These are phyloP conservation scores for Globisporangium alternatum DNA, from an alignment of 352 stramenopile species.

Conservation along the genomic window DNA sequence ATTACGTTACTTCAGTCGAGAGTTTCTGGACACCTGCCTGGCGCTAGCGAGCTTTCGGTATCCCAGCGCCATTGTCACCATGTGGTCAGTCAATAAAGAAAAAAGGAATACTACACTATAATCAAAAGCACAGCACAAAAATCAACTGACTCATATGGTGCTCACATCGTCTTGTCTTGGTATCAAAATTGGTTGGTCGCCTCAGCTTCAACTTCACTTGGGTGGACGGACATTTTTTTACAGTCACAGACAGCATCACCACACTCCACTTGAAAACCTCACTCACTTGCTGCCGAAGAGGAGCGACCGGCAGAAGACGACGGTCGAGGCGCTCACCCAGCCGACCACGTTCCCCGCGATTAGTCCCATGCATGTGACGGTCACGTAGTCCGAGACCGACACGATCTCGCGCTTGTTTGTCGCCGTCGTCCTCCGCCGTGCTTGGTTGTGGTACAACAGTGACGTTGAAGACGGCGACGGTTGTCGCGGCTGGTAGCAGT, in stretches of 20 bases:
- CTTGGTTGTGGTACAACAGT: conserved; percentile 5
- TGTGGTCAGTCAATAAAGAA: conserved; percentile 13
- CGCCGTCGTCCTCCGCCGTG: conserved; percentile 9
- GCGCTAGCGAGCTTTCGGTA: not conserved
- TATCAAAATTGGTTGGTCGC: not conserved
- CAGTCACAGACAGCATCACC: too few relatives aligned
- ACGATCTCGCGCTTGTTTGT: conserved; percentile 44
- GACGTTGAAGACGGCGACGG: not conserved
- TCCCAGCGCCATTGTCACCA: not conserved
- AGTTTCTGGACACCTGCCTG: not conserved
- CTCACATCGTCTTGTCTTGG: not conserved
- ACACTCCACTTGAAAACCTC: not conserved
- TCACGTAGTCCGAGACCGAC: conserved; percentile 67
- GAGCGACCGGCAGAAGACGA: conserved; percentile 58
- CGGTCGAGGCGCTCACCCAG: conserved; percentile 48
- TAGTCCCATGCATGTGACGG: conserved; percentile 59
- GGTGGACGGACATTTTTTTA: too few relatives aligned
- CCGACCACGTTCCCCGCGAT: conserved; percentile 55
- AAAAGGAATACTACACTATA: conserved; percentile 15
- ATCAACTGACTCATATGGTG: not conserved
- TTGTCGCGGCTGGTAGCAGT: conserved; percentile 37
- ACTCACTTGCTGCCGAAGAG: conserved; percentile 27
- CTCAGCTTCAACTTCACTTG: conserved; percentile 1
- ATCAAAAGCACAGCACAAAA: conserved; percentile 2
- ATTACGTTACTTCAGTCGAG: conserved; percentile 1